Evolutionary conservation across 2,329 filamentous ascomycete genomes (phyloP).

Genomic region (Cladobotryum protrusum): DNA sequence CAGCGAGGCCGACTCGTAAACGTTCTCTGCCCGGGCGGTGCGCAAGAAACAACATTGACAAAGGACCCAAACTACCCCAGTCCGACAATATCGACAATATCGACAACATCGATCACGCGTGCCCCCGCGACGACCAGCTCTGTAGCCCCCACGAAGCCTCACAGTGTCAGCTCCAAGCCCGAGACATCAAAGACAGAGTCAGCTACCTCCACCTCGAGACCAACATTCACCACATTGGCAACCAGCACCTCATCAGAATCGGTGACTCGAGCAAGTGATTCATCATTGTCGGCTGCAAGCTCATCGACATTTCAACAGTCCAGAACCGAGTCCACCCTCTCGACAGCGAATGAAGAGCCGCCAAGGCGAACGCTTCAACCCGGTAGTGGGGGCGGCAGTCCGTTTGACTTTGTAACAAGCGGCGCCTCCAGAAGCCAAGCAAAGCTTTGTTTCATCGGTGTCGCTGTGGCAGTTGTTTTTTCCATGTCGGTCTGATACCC

Average conservation of each 20-base stretch:
- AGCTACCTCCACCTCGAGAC: no score
- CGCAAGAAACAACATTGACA: constrained; percentile 5
- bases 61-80: no score
- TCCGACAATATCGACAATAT: constrained; percentile 8
- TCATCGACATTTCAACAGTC: background rate
- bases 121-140: background rate
- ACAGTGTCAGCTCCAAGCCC: no score
- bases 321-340: background rate
- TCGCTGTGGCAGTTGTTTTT: background rate
- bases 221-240: no score
- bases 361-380: constrained; percentile 10
- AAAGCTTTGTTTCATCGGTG: background rate
- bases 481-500: background rate
- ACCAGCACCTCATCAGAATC: no score
- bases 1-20: constrained; percentile 31
- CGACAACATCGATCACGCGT: background rate
- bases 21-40: constrained; percentile 26
- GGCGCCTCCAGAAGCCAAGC: background rate
- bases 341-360: constrained; percentile 1
- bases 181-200: no score
- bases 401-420: constrained; percentile 14
- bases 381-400: constrained; percentile 18
- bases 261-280: background rate
- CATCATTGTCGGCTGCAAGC: background rate
- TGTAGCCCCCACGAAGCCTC: background rate